phyloP scores from a whole-genome alignment of 176 grass and related monocot species.

The Oryza meyeriana region DNA sequence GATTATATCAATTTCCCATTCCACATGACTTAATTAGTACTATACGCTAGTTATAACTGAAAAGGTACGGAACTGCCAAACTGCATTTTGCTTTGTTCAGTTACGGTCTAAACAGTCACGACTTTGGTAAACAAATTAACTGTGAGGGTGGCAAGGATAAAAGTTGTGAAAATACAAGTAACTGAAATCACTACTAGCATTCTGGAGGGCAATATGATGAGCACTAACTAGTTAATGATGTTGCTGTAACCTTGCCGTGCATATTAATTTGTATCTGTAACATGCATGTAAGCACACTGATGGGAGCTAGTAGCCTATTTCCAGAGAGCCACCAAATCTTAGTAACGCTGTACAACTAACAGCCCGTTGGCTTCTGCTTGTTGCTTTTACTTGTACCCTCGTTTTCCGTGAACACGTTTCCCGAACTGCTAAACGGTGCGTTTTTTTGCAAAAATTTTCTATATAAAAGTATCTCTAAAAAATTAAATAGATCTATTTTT shows the following conservation, averaged over 20 bases:
- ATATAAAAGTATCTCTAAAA: no score
- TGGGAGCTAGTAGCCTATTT: not conserved
- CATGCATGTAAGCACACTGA: not conserved
- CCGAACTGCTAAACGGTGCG: no score
- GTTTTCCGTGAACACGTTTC: no score
- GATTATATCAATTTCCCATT: not conserved
- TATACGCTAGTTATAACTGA: not conserved
- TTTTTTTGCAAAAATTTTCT: no score
- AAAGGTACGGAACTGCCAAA: not conserved
- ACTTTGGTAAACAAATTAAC: not conserved
- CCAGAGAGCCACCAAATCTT: not conserved
- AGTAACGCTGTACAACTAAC: not conserved
- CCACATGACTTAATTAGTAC: not conserved
- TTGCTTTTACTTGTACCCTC: no score
- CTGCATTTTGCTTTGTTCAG: not conserved
- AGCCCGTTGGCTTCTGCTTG: no score
- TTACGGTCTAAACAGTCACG: not conserved
- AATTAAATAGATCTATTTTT: no score
- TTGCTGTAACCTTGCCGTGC: not conserved
- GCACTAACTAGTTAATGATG: not conserved
- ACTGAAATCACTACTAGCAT: not conserved
- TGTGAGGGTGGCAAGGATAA: not conserved
- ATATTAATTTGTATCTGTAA: not conserved
- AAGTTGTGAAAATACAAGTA: not conserved
- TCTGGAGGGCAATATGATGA: not conserved